Base-by-base conservation (phyloP, 108 stramenopile species). In the Parmales sp. region DNA sequence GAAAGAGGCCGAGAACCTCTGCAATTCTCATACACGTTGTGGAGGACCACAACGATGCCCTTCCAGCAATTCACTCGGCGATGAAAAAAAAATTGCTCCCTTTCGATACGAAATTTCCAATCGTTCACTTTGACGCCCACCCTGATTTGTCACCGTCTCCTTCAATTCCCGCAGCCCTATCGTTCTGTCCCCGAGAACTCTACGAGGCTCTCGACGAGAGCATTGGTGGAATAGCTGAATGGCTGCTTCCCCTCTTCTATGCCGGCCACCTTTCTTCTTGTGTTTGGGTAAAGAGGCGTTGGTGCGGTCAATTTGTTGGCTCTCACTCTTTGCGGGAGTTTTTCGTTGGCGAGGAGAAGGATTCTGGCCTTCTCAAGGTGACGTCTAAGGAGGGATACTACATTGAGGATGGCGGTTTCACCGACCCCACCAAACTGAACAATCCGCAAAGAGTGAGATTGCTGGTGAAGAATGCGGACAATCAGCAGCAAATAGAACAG, bases 81-180 rank as follows among this genome's bases (percentile, higher is more conserved):
- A 1, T 75, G 16, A 68, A 73, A n/a, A 11, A 22, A 5, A 65
- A 73, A 37, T 9, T 28, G 37, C 65, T 75, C 63, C 72, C 75
- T 0, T 51, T 69, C 23, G 23, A 28, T 13, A 69, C 18, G 69
- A n/a, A n/a, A n/a, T 31, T 69, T 3, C 34, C 37, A 7, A 64
- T 74, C 45, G 37, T 79, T 20, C 78, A 79, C 29, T 29, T 72
- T 16, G 78, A 79, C 54, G 76, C 76, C n/a, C 78, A 79, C 66
- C 78, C 78, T 13, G 78, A 79, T 28, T 23, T 79, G 3, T n/a
- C n/a, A n/a, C n/a, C n/a, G n/a, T n/a, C n/a, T n/a, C n/a, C n/a
- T n/a, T n/a, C n/a, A n/a, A n/a, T n/a, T n/a, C n/a, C n/a, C n/a
- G 64, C 51, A 45, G 48, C 70, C 19, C 74, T 75, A 4, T 38